phyloP scores from a whole-genome alignment of 108 stramenopile genomes.

The Ochromonas danica region DNA sequence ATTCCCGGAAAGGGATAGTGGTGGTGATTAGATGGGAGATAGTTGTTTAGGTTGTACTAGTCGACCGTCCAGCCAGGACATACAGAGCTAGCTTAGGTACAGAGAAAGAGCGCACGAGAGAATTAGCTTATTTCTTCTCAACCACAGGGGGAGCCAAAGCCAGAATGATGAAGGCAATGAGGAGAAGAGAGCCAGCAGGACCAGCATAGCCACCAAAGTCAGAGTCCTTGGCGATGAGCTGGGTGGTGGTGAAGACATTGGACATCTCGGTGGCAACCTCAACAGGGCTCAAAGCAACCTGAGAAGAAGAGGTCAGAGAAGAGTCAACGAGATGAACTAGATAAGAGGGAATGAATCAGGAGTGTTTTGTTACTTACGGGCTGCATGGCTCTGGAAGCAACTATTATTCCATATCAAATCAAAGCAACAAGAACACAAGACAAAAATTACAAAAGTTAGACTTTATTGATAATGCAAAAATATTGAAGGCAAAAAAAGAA shows the following conservation, averaged over 20 bases:
- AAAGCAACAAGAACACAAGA: background rate
- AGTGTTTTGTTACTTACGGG: background rate
- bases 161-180: background rate
- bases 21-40: no score
- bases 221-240: background rate
- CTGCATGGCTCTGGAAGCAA: background rate
- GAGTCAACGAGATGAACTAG: background rate
- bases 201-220: conserved; percentile 4
- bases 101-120: no score
- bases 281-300: background rate
- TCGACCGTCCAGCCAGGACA: no score
- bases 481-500: background rate
- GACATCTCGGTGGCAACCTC: background rate
- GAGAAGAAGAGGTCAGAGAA: background rate
- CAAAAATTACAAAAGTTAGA: background rate
- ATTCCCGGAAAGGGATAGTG: no score
- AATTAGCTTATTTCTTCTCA: no score
- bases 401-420: background rate
- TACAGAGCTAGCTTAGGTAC: no score
- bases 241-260: background rate
- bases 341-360: background rate
- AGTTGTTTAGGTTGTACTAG: no score
- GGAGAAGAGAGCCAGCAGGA: background rate
- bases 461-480: background rate
- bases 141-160: background rate